These are phyloP conservation scores for Cordyceps cicadae DNA, from an alignment of 2,329 filamentous ascomycete species.

Conservation along the genomic window DNA sequence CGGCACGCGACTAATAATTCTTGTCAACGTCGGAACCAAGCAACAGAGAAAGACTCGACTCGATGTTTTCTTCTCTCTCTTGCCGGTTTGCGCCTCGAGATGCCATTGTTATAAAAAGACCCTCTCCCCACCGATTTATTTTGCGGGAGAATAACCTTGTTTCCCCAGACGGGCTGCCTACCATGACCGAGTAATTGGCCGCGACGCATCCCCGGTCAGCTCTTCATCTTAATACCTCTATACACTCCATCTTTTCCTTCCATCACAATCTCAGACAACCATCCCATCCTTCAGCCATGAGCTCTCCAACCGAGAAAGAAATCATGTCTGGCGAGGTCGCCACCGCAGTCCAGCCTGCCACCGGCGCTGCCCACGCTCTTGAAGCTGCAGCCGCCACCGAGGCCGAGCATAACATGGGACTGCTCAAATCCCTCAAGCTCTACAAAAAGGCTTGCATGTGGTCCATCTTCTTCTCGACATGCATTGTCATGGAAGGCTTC, in stretches of 20 bases:
- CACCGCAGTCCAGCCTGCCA: neutral
- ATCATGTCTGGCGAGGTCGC: neutral
- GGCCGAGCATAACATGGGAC: constrained; percentile 25
- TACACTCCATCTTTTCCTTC: neutral
- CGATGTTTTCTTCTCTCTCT: too few species aligned
- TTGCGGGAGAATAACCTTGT: neutral
- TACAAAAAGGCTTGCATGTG: constrained; percentile 30
- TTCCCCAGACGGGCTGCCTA: neutral
- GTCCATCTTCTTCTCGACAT: constrained; percentile 30
- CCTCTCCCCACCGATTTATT: neutral
- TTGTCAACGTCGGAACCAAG: neutral
- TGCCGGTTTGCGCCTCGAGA: neutral
- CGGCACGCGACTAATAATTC: neutral
- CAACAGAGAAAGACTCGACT: too few species aligned
- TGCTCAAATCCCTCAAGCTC: constrained; percentile 29
- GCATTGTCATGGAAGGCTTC: constrained; percentile 34
- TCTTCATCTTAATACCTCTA: neutral
- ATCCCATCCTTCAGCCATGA: neutral
- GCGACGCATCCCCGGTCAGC: neutral
- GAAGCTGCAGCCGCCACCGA: constrained; percentile 22
- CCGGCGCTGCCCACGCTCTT: constrained; percentile 6
- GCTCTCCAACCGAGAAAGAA: neutral
- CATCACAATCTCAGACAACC: neutral
- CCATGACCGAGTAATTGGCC: constrained; percentile 1
- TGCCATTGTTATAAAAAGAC: constrained; percentile 1